Evolutionary conservation across 306 rosid species (phyloP).

Genomic region (Abrus pulchellus): DNA sequence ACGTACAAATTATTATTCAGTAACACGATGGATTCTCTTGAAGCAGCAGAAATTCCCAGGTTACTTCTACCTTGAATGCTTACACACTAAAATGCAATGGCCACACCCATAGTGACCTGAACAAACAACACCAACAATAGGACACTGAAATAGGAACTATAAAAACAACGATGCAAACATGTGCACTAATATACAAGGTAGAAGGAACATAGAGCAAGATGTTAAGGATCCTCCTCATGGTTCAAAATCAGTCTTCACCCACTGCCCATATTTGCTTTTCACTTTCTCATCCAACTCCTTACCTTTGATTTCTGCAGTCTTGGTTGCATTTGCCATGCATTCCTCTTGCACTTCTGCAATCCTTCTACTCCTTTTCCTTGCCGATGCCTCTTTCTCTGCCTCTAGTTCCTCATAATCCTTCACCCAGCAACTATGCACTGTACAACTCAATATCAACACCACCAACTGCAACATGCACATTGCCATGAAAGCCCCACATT

Average conservation of each 20-base stretch:
- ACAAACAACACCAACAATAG: conserved; percentile 25
- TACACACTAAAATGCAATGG: conserved; percentile 40
- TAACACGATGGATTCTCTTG: background rate
- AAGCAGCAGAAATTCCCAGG: background rate
- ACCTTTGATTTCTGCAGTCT: conserved; percentile 57
- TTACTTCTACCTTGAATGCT: conserved; percentile 32
- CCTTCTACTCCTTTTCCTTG: conserved; percentile 64
- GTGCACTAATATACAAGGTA: conserved; percentile 34
- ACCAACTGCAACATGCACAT: conserved; percentile 72
- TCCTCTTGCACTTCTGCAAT: conserved; percentile 74
- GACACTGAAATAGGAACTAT: background rate
- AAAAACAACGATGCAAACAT: conserved; percentile 44
- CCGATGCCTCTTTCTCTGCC: conserved; percentile 66
- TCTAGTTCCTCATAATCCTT: conserved; percentile 74
- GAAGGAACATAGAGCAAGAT: background rate
- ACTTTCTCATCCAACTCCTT: conserved; percentile 69
- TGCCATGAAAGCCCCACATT: conserved; percentile 82
- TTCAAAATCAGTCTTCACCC: conserved; percentile 79
- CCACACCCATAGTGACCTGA: conserved; percentile 53
- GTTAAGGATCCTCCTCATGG: conserved; percentile 44
- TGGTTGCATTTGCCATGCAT: conserved; percentile 58
- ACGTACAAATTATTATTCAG: background rate
- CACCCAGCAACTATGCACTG: conserved; percentile 77
- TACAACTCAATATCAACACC: conserved; percentile 71
- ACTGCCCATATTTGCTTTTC: conserved; percentile 65